Percentiles rank a stretch among this genome's conserved stretches.
Conservation (phyloP, 257 asterid genomes). For the Nicotiana obtusifolia region DNA sequence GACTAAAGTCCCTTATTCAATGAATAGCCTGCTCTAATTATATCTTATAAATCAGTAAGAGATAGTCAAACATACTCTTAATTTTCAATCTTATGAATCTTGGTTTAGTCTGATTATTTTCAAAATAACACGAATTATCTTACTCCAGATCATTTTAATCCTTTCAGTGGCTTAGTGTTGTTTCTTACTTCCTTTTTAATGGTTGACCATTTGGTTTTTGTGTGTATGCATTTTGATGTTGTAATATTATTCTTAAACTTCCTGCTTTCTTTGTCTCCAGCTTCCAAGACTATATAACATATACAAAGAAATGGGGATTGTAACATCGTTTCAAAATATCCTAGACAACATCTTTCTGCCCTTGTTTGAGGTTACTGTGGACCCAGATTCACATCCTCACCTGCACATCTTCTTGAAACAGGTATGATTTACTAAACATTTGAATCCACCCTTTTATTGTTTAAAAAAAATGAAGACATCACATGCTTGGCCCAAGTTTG, state of each 20-base stretch:
- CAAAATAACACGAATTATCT: not conserved
- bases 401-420: slow-evolving; percentile 84
- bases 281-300: slow-evolving; percentile 96
- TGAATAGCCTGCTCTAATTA: not conserved
- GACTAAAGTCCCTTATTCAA: not conserved
- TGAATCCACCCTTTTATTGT: not conserved
- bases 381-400: slow-evolving; percentile 98
- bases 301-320: slow-evolving; percentile 98
- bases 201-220: not conserved
- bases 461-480: not conserved
- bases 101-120: not conserved
- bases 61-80: not conserved
- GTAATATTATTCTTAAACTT: slow-evolving; percentile 1
- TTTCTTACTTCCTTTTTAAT: not conserved
- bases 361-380: slow-evolving; percentile 87
- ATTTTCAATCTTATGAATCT: not conserved
- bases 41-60: not conserved
- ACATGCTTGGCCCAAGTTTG: not conserved
- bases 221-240: slow-evolving; percentile 10
- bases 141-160: not conserved
- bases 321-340: slow-evolving; percentile 95
- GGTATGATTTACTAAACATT: slow-evolving; percentile 35
- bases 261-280: slow-evolving; percentile 38
- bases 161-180: not conserved
- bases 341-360: slow-evolving; percentile 95